These are phyloP conservation scores for Ceratobasidium papillatum DNA, from an alignment of 1,284 basidiomycete species.

Conservation along the genomic window DNA sequence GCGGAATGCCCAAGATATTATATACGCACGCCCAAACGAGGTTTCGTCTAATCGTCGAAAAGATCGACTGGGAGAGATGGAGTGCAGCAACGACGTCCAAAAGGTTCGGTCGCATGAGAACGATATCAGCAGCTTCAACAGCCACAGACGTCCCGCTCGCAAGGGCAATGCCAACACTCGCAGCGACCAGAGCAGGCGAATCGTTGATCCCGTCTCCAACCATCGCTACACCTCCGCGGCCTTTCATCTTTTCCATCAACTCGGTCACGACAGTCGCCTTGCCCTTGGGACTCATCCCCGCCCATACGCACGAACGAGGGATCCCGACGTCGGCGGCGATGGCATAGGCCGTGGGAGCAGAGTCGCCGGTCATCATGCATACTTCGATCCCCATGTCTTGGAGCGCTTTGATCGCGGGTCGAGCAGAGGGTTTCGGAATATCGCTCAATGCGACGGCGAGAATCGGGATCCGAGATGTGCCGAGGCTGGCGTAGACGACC, in stretches of 20 bases:
- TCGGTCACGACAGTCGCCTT: conserved; percentile 86
- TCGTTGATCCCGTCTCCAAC: conserved; percentile 99
- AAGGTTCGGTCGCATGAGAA: conserved; percentile 95
- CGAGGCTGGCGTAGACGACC: conserved; percentile 78
- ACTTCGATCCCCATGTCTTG: conserved; percentile 89
- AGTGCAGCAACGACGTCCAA: conserved; percentile 97
- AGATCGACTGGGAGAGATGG: conserved; percentile 89
- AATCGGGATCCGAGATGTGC: conserved; percentile 59
- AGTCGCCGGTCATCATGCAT: conserved; percentile 91
- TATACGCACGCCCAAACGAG: conserved; percentile 94
- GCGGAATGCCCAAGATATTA: conserved; percentile 94
- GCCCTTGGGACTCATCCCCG: conserved; percentile 90
- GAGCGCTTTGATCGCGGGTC: conserved; percentile 80
- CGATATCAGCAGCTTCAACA: conserved; percentile 96
- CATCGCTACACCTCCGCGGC: conserved; percentile 81
- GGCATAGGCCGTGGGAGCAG: conserved; percentile 80
- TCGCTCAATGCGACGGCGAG: conserved; percentile 84
- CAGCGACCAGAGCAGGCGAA: conserved; percentile 93
- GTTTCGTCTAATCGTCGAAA: conserved; percentile 88
- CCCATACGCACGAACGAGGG: conserved; percentile 78
- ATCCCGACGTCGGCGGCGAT: conserved; percentile 91
- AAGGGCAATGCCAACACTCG: conserved; percentile 95
- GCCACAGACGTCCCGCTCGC: conserved; percentile 96
- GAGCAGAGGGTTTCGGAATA: conserved; percentile 81
- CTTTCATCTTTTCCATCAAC: conserved; percentile 70